Evolutionary conservation across 805 yeast species (phyloP), one percentile per base, ranked within the genome.

Genomic region (Zygosaccharomyces siamensis): DNA sequence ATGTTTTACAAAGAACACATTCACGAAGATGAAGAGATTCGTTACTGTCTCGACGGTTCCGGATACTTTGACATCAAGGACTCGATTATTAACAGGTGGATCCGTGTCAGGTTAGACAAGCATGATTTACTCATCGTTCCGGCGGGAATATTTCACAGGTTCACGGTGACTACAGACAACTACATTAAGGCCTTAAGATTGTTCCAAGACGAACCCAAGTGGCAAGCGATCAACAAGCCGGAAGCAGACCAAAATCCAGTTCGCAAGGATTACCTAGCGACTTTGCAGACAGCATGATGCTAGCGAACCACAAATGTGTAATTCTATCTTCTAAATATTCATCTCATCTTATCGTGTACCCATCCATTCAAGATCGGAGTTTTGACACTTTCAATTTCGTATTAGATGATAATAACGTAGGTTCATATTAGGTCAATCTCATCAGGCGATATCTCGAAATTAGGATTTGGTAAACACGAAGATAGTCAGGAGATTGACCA

Each of bases 1-100:
- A 76, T 70, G 38, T 89, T 90, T 67, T 87, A 81, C 70, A 72
- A 77, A 41, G 97, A 92, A 62, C 99, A 92, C 67, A 74, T 89
- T 46, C 99, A 92, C 64, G 98, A 92, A 64, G 99, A 92, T 64
- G 99, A 92, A 69, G 99, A 92, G 71, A 92, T 92, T 63, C 74
- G 99, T 56, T 92, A 89, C 69, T 80, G 89, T 46, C 62, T 85
- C 16, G 96, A 85, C 24, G 99, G 99, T 8, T 85, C 81, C 48
- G 98, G 99, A 0, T 92, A 77, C 68, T 92, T 92, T 62, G 98
- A 92, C 62, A 88, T 92, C 6, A 76, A 96, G 56, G 84, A 80
- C 59, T 61, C 71, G 26, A 28, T 43, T 8, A 62, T 75, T 10
- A 77, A 76, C 48, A 65, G 72, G 47, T 92, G 99, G 99, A 75